Evolutionary conservation across 2,329 filamentous ascomycete species (phyloP), one percentile per base, ranked within the genome.

Genomic region (Paramyrothecium sp.): DNA sequence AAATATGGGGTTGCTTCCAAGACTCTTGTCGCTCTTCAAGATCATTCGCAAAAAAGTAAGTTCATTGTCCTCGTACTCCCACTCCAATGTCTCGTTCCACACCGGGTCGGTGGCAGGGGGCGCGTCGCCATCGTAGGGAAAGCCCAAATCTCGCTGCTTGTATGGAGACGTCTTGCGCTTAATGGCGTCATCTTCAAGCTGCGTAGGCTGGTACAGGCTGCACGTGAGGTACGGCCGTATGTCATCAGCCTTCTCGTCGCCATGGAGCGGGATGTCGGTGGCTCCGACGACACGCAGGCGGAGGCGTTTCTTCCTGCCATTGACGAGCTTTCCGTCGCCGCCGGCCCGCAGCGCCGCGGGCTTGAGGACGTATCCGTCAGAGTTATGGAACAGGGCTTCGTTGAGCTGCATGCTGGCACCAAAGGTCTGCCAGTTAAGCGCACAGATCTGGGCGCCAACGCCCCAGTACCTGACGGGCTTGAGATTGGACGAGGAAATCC

Each of bases 351-450:
- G 75, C 1, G 81, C 77, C 0, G 79, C 78, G 0, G 87, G 87
- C 68, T 90, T 90, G 21, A 89, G 74, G 1, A 89, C 81, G 64
- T 84, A 89, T 8, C 87, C 87, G 26, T 85, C 83, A 0, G 86
- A 85, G 13, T 85, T 86, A 51, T 77, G 79, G 69, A 90, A 89
- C 0, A 90, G 75, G 0, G 87, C 87, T 64, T 89, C 86, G 66
- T 89, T 89, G 61, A 89, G 75, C 69, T 89, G 87, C 74, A 87
- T 86, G 65, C 80, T 80, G 7, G 81, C 81, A 34, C 85, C 85
- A 61, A 89, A 90, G 0, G 81, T 87, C 65, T 90, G 87, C 83
- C 86, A 87, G 71, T 90, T 90, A 54, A 90, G 76, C 3, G 87
- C 87, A 66, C 85, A 89, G 51, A 90, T 86, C 64, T 90, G 87